Evolutionary conservation across 192 early-diverging fungal genomes (phyloP), one percentile per base, ranked within the genome.

Genomic region (Coemansia aciculifera): DNA sequence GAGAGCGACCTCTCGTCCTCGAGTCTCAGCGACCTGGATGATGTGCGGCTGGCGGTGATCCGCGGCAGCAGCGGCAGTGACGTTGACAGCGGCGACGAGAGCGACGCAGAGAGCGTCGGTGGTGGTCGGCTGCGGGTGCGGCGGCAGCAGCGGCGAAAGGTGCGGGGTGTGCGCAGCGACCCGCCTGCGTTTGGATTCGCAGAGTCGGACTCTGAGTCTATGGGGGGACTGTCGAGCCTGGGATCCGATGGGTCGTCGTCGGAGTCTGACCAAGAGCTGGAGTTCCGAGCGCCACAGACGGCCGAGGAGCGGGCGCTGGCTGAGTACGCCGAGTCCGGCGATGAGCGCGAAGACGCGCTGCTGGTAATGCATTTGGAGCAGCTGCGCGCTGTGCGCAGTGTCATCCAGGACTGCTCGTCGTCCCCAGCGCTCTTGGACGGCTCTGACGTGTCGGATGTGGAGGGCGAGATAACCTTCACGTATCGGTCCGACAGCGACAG

Each of bases 361-460:
- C 66, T 83, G 27, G 42, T 68, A 27, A 68, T 83, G 75, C 80
- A 83, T 39, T 29, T 83, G 60, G 80, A 83, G 9, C 80, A 83
- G 70, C 62, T 83, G 40, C 72, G 64, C 19, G 75, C 75, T 4
- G 80, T 83, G 19, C 80, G 69, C 68, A 74, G 68, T 13, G 72
- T 74, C 57, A 72, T 83, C 46, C 72, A 74, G 15, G 73, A 67
- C 39, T 77, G 69, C 51, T 57, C 80, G 42, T 69, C 68, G 17
- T 49, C 73, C 13, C 57, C 71, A 12, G n/a, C 74, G 52, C 67
- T 78, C 36, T 72, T 66, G n/a, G 64, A 73, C 36, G 68, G 64
- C 4, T 66, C 44, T 13, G 36, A 23, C 3, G n/a, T 51, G 6
- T 70, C 68, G 29, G 73, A 67, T 27, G 24, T 59, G 9, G 69